These are phyloP conservation scores for Plasmodium blacklocki DNA, from an alignment of 169 alveolate genomes.

Conservation along the genomic window DNA sequence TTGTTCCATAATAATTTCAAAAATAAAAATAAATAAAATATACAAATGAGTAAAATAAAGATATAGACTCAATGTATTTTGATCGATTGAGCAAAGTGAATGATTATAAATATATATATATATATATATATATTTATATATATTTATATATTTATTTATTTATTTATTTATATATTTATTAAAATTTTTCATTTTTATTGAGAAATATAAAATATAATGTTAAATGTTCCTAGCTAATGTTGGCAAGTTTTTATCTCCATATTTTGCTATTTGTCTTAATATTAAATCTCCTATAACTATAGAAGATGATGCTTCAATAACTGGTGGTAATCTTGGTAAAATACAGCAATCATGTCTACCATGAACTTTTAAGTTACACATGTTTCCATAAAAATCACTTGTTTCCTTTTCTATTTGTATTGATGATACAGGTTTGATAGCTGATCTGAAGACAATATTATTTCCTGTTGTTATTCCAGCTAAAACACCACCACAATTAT, in stretches of 20 bases:
- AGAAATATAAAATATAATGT: neutral
- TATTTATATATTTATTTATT: neutral
- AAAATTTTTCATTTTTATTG: neutral
- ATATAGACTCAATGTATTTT: too few relatives aligned
- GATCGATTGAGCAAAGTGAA: too few relatives aligned
- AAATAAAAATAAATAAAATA: too few relatives aligned
- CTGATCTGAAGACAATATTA: constrained; percentile 44
- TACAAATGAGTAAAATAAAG: too few relatives aligned
- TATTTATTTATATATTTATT: neutral
- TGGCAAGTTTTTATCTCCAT: constrained; percentile 40
- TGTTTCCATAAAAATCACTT: constrained; percentile 23
- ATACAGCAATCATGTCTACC: constrained; percentile 50
- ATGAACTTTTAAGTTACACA: constrained; percentile 17
- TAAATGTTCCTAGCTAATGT: neutral
- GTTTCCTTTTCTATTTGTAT: constrained; percentile 64
- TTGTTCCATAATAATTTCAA: too few relatives aligned
- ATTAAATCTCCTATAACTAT: constrained; percentile 53
- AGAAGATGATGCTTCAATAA: constrained; percentile 33
- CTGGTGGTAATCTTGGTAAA: constrained; percentile 45
- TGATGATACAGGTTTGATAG: constrained; percentile 42
- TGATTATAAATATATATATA: too few relatives aligned
- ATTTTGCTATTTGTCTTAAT: constrained; percentile 31
- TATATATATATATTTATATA: constrained; percentile 6
- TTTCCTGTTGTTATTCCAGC: constrained; percentile 71
- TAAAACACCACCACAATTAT: constrained; percentile 44